Base-by-base conservation (phyloP, 2,329 filamentous ascomycete species). In the Verticillium isaacii region DNA sequence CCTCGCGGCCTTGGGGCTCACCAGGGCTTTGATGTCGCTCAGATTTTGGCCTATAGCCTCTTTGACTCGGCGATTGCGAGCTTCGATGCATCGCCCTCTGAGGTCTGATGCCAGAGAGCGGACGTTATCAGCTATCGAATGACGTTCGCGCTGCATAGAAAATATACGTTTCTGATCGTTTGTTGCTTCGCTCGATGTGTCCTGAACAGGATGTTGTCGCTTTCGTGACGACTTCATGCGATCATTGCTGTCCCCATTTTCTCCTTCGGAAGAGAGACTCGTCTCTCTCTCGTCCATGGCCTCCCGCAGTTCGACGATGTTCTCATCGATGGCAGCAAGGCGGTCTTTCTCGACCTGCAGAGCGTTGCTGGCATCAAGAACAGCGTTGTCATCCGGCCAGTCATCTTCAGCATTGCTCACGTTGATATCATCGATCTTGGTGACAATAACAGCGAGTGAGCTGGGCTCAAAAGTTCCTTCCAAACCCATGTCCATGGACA, bases 391-490 rank as follows among this genome's bases (percentile, higher is more conserved):
- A 1, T 61, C 54, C 1, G 60, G 45, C 23, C 56, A 63, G 23
- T 65, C 64, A 1, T 34, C 37, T 1, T 60, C 61, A 1, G 60
- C 60, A 17, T 62, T 62, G 2, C 17, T 12, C 56, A 36, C 58
- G 4, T 64, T 57, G 5, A 67, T 62, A 7, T 64, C 58, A 32
- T 68, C 66, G 3, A 63, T 62, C 23, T 63, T 66, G 19, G 65
- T 66, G 32, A 65, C 50, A 0, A 55, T 61, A 1, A 67, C 60
- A 12, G 63, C 63, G 5, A 65, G 58, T 5, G 62, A 57, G 9
- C 64, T 58, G 0, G 23, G 11, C 5, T 59, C 56, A 12, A 67
- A n/a, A 29, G 61, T 63, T 6, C 61, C 63, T 11, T 67, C 61
- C 3, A 66, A 58, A 17, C 64, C 58, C 19, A 68, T 32, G n/a